Conservation (phyloP, 805 yeast genomes). For the Wickerhamiella siamensis region DNA sequence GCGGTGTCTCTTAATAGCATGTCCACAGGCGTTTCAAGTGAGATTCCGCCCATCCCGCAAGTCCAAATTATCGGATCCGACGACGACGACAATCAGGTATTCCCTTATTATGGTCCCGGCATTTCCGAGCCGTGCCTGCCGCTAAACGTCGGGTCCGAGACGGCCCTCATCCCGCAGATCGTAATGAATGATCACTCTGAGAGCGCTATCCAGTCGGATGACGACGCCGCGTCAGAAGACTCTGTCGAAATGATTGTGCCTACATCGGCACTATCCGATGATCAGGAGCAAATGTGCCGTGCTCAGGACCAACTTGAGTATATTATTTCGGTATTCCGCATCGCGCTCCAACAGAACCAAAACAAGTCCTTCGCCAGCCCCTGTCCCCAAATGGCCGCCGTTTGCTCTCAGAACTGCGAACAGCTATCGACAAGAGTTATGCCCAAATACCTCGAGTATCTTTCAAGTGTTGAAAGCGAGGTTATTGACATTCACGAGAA, state of each 20-base stretch:
- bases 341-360: constrained; percentile 12
- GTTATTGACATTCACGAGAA: constrained; percentile 10
- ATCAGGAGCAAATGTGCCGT: background rate
- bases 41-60: too few species aligned
- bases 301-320: constrained; percentile 14
- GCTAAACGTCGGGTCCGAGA: too few species aligned
- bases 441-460: constrained; percentile 13
- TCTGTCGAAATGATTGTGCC: background rate
- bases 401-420: constrained; percentile 7
- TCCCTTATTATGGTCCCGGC: background rate
- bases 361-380: background rate
- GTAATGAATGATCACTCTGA: too few species aligned
- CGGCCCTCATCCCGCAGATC: too few species aligned
- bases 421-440: constrained; percentile 9
- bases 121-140: too few species aligned
- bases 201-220: too few species aligned
- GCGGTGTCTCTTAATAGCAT: too few species aligned
- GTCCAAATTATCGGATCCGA: background rate
- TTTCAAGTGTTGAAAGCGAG: constrained; percentile 11
- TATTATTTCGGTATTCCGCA: constrained; percentile 11
- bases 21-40: too few species aligned
- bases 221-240: background rate
- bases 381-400: background rate
- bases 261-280: background rate
- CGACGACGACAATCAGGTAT: background rate